A percentile compares a stretch with the other conserved stretches of the same genome.
These are phyloP conservation scores for Ammopiptanthus mongolicus DNA, from an alignment of 306 rosid genomes.

Conservation along the genomic window DNA sequence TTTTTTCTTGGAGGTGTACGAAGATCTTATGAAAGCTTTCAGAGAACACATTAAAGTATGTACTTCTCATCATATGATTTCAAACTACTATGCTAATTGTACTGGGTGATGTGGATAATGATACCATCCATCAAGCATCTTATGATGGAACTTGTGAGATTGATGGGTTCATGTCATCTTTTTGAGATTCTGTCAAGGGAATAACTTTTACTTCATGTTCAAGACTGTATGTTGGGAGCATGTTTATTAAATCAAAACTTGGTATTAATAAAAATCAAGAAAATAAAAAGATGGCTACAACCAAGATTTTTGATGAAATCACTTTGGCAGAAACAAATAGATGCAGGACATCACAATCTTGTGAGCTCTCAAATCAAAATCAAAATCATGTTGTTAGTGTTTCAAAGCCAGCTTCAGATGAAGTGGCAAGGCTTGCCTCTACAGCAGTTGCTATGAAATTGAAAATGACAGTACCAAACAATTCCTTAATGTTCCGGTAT, in stretches of 20 bases:
- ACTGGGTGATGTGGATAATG: slow-evolving; percentile 24
- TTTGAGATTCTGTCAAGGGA: slow-evolving; percentile 29
- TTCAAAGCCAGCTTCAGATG: slow-evolving; percentile 25
- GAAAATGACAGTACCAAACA: slow-evolving; percentile 35
- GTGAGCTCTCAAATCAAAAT: slow-evolving; percentile 29
- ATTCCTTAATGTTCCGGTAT: slow-evolving; percentile 9
- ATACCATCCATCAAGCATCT: background rate
- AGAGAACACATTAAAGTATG: too few species aligned
- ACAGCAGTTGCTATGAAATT: slow-evolving; percentile 14
- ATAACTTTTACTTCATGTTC: slow-evolving; percentile 25
- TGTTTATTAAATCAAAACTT: slow-evolving; percentile 10
- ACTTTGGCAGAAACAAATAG: slow-evolving; percentile 15
- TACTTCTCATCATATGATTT: too few species aligned
- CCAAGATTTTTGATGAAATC: slow-evolving; percentile 13
- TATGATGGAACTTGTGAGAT: slow-evolving; percentile 13
- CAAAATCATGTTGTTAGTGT: slow-evolving; percentile 1
- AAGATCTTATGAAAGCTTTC: too few species aligned
- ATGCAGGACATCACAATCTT: slow-evolving; percentile 23
- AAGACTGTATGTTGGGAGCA: slow-evolving; percentile 23
- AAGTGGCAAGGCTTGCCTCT: slow-evolving; percentile 23
- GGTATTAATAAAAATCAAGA: slow-evolving; percentile 7
- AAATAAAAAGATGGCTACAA: slow-evolving; percentile 14
- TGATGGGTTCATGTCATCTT: slow-evolving; percentile 24
- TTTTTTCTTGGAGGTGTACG: too few species aligned
- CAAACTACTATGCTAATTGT: too few species aligned